Percentiles rank a stretch among this genome's conserved stretches.
phyloP scores from a whole-genome alignment of 2,329 filamentous ascomycete species.

The Apiospora pterosperma region DNA sequence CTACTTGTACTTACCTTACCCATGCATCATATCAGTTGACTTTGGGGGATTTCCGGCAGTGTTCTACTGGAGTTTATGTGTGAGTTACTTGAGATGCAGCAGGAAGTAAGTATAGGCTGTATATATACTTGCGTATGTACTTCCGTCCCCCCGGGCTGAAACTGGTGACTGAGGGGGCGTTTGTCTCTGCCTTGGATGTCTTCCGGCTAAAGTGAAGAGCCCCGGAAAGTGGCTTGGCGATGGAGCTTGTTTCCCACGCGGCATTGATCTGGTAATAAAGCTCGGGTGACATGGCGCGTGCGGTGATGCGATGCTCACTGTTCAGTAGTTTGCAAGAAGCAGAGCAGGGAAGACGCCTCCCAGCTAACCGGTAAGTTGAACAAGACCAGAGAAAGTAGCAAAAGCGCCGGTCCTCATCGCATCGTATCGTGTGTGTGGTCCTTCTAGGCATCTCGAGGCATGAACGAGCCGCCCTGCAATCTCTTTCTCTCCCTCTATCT shows the following conservation, averaged over 20 bases:
- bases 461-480: background rate
- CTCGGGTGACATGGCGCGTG: background rate
- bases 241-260: conserved; percentile 1
- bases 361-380: background rate
- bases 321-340: background rate
- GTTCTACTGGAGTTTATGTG: background rate
- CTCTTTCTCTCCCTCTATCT: background rate
- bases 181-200: background rate
- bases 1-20: too few species aligned
- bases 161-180: background rate
- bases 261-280: background rate
- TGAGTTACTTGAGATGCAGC: background rate
- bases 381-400: background rate
- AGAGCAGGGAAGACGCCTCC: background rate
- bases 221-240: background rate
- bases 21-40: background rate
- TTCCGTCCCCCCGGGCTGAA: too few species aligned
- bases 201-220: background rate
- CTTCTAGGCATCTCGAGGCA: background rate
- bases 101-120: background rate
- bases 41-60: background rate
- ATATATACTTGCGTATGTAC: background rate
- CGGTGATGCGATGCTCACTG: too few species aligned
- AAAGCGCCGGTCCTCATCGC: too few species aligned
- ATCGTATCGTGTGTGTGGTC: background rate